Evolutionary conservation across 108 stramenopile genomes (phyloP).

Genomic region (Skeletonema grethae): DNA sequence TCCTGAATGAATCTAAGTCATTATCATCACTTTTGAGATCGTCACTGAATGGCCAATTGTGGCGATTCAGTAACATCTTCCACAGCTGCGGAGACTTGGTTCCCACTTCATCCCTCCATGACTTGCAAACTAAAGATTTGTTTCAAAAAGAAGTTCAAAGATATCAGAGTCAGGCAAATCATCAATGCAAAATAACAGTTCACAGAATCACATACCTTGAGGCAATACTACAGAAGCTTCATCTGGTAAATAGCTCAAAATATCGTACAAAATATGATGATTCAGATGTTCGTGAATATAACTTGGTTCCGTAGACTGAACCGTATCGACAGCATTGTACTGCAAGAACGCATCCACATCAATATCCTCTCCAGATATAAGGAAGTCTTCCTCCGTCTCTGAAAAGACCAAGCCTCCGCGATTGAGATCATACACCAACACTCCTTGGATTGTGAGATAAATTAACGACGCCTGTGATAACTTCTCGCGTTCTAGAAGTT

Average conservation of each 20-base stretch:
- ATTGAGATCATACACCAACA: slow-evolving; percentile 40
- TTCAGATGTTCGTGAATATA: slow-evolving; percentile 35
- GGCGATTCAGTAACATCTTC: slow-evolving; percentile 33
- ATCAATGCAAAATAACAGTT: not conserved
- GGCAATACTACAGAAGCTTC: slow-evolving; percentile 28
- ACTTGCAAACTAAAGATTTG: not conserved
- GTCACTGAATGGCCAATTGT: slow-evolving; percentile 18
- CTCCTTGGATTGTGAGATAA: slow-evolving; percentile 38
- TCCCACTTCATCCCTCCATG: slow-evolving; percentile 39
- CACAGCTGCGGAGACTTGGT: slow-evolving; percentile 37
- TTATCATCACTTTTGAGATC: not conserved
- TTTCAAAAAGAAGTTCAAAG: not conserved
- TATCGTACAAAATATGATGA: slow-evolving; percentile 40
- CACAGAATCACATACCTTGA: slow-evolving; percentile 12
- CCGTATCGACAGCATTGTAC: not conserved
- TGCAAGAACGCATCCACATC: not conserved
- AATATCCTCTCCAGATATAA: slow-evolving; percentile 25
- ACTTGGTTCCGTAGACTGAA: not conserved
- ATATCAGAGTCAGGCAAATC: not conserved
- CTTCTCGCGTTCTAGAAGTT: slow-evolving; percentile 23
- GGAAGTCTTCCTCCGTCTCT: slow-evolving; percentile 16
- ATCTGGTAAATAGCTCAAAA: slow-evolving; percentile 32
- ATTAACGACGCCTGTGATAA: slow-evolving; percentile 23
- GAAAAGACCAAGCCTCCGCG: slow-evolving; percentile 37
- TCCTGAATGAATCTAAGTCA: not conserved